These are phyloP conservation scores for Candida parachauliodes DNA, from an alignment of 805 yeast genomes.

Conservation along the genomic window DNA sequence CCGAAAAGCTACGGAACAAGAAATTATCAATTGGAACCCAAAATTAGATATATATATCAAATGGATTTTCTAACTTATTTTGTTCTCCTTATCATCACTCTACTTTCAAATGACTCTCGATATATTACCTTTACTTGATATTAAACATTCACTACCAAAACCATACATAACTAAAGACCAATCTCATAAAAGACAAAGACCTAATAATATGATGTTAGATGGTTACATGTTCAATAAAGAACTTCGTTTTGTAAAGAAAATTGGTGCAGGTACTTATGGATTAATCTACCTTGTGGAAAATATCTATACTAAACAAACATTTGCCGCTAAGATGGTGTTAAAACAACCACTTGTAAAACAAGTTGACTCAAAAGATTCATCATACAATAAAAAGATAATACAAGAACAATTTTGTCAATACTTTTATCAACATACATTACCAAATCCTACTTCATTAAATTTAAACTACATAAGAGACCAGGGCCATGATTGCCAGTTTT, in stretches of 20 bases:
- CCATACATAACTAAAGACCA: slow-evolving; percentile 7
- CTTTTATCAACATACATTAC: slow-evolving; percentile 15
- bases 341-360: slow-evolving; percentile 37
- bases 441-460: slow-evolving; percentile 17
- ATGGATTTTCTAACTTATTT: neutral
- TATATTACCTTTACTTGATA: slow-evolving; percentile 13
- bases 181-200: slow-evolving; percentile 2
- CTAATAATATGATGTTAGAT: slow-evolving; percentile 13
- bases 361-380: slow-evolving; percentile 27
- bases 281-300: slow-evolving; percentile 70
- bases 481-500: slow-evolving; percentile 29
- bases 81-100: neutral
- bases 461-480: slow-evolving; percentile 21
- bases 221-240: slow-evolving; percentile 27
- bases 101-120: slow-evolving; percentile 11
- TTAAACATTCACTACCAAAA: slow-evolving; percentile 4
- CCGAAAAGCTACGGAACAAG: neutral
- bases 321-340: slow-evolving; percentile 71
- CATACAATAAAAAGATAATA: slow-evolving; percentile 26
- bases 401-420: slow-evolving; percentile 22
- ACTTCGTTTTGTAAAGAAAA: slow-evolving; percentile 44
- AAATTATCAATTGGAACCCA: neutral
- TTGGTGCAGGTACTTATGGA: slow-evolving; percentile 88
- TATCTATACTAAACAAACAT: slow-evolving; percentile 42
- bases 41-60: neutral